Conservation (phyloP, 1,284 basidiomycete genomes). For the Vanrija sp. region DNA sequence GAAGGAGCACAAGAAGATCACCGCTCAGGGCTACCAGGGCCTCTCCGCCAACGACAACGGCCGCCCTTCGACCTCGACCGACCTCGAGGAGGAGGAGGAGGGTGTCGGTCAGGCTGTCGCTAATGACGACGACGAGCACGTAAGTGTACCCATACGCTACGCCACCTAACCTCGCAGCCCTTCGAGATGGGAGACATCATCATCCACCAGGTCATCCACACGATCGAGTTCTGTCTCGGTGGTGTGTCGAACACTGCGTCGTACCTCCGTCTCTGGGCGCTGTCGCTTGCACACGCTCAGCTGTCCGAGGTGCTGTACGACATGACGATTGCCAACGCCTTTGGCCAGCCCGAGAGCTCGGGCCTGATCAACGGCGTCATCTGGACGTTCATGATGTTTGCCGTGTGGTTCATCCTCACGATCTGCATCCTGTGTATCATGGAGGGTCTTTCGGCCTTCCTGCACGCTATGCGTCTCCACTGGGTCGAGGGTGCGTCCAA, state of each 20-base stretch:
- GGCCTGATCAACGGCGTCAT: slow-evolving; percentile 55
- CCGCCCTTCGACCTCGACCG: slow-evolving; percentile 26
- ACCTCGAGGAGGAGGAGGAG: slow-evolving; percentile 77
- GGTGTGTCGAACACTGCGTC: slow-evolving; percentile 99
- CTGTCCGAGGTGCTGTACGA: slow-evolving; percentile 89
- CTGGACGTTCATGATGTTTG: slow-evolving; percentile 62
- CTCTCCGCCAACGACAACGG: slow-evolving; percentile 54
- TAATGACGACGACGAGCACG: slow-evolving; percentile 56
- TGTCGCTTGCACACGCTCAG: slow-evolving; percentile 96
- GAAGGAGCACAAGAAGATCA: slow-evolving; percentile 83
- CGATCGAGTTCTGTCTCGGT: slow-evolving; percentile 97
- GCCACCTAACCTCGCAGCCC: neutral
- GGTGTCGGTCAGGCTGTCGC: slow-evolving; percentile 70
- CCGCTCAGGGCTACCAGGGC: slow-evolving; percentile 73
- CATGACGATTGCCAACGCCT: slow-evolving; percentile 69
- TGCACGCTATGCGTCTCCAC: slow-evolving; percentile 93
- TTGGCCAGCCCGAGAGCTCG: slow-evolving; percentile 49
- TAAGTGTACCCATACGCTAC: no score
- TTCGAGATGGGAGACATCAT: slow-evolving; percentile 90
- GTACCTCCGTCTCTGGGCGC: slow-evolving; percentile 97
- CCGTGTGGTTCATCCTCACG: slow-evolving; percentile 78
- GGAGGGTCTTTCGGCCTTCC: slow-evolving; percentile 92
- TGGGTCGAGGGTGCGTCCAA: slow-evolving; percentile 94
- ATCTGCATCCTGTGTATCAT: slow-evolving; percentile 79
- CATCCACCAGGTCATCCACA: slow-evolving; percentile 96